Evolutionary conservation across 2,329 filamentous ascomycete species (phyloP).

Genomic region (Exophiala bonariae): DNA sequence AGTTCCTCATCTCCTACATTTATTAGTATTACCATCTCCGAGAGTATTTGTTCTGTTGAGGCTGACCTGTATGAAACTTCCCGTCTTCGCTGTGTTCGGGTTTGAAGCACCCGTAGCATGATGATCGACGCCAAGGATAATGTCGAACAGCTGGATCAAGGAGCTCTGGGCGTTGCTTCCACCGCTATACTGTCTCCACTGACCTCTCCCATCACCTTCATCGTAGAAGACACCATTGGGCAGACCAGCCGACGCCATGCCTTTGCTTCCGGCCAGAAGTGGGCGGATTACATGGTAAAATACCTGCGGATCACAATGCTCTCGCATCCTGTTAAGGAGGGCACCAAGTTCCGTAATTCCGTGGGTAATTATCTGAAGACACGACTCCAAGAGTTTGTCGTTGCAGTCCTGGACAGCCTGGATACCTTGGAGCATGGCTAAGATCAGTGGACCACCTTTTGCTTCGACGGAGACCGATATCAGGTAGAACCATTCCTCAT

Average conservation of each 20-base stretch:
- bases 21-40: slow-evolving; percentile 1
- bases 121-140: slow-evolving; percentile 53
- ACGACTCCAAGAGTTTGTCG: slow-evolving; percentile 36
- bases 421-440: slow-evolving; percentile 49
- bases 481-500: slow-evolving; percentile 51
- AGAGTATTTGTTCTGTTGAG: slow-evolving; percentile 1
- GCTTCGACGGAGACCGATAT: slow-evolving; percentile 56
- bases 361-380: slow-evolving; percentile 41
- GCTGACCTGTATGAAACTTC: slow-evolving; percentile 34
- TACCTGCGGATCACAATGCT: slow-evolving; percentile 47
- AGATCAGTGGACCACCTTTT: slow-evolving; percentile 47
- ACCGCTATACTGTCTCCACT: slow-evolving; percentile 53
- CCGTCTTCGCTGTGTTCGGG: slow-evolving; percentile 23
- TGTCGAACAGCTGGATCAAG: slow-evolving; percentile 55
- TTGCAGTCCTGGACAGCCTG: slow-evolving; percentile 44
- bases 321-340: slow-evolving; percentile 53
- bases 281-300: slow-evolving; percentile 57
- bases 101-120: slow-evolving; percentile 37
- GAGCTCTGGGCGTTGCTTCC: slow-evolving; percentile 59
- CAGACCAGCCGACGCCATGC: slow-evolving; percentile 52
- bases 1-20: slow-evolving; percentile 51
- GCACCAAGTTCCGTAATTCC: slow-evolving; percentile 43
- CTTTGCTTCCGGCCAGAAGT: slow-evolving; percentile 54
- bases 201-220: slow-evolving; percentile 46
- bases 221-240: slow-evolving; percentile 56